phyloP scores from a whole-genome alignment of 2,329 filamentous ascomycete genomes.

The Arthrobotrys conoides region DNA sequence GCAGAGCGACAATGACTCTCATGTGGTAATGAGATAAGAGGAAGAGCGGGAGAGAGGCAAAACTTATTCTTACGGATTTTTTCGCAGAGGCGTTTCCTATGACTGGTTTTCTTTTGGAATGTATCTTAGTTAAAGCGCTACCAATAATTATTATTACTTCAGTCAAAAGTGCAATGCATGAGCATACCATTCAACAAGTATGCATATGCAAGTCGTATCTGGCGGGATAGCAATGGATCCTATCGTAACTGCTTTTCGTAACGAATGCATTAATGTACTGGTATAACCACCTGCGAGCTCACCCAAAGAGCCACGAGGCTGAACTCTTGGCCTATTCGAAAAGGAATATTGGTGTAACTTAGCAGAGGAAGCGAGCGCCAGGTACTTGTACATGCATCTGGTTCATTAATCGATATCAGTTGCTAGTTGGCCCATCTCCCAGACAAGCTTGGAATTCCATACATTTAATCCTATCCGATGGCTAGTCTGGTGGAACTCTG shows the following conservation, averaged over 20 bases:
- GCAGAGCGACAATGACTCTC: not conserved
- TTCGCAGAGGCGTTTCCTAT: constrained; percentile 9
- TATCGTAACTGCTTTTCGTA: not conserved
- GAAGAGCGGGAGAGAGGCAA: not conserved
- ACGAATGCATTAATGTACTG: no score
- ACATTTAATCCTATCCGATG: no score
- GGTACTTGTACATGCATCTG: no score
- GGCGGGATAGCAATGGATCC: not conserved
- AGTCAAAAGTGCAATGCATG: not conserved
- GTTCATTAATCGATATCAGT: no score
- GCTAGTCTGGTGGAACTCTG: no score
- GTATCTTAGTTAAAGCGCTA: not conserved
- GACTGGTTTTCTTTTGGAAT: constrained; percentile 21
- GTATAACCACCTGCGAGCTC: no score
- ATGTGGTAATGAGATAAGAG: not conserved
- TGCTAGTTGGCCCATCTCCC: not conserved
- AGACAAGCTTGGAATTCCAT: not conserved
- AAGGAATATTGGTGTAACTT: not conserved
- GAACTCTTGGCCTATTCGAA: constrained; percentile 9
- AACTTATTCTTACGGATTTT: not conserved
- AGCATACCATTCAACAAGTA: not conserved
- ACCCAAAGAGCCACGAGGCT: not conserved
- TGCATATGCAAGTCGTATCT: not conserved
- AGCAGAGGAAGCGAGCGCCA: not conserved
- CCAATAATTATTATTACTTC: constrained; percentile 3